Evolutionary conservation across 2,329 filamentous ascomycete genomes (phyloP), one percentile per base, ranked within the genome.

Genomic region (Furcasterigmium sp.): DNA sequence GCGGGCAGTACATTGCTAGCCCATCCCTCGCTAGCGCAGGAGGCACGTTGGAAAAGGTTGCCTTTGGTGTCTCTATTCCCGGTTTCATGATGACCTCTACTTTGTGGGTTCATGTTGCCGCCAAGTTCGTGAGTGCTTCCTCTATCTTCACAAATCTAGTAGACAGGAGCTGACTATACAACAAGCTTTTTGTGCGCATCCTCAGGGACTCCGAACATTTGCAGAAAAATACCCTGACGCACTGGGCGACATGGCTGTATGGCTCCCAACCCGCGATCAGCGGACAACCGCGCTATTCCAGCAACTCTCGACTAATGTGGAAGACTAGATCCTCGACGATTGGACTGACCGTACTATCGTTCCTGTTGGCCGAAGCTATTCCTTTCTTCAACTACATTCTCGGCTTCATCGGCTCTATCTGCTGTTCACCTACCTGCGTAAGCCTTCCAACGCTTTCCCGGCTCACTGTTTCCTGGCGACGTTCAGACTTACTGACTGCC

Each of bases 1-100:
- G 78, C 49, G 80, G 80, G 4, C 63, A 75, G 46, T 84, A 74
- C 71, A 76, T 84, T 7, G 75, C 79, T 0, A 76, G 71, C 3
- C 81, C 81, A 0, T 76, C 78, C 2, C 68, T 84, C 0, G 79
- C 78, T 11, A 55, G 53, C 30, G 53, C 53, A 9, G 50, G 53
- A 19, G 50, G 51, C 18, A 43, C 42, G 1, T 15, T 55, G 3
- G 46, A 51, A 44, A 55, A 54, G 38, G 47, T 53, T 32, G 51
- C 53, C 35, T 53, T 53, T 17, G 51, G 51, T 5, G 43, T 37
- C n/a, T 42, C 39, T 18, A 49, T 52, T 28, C 50, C 50, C 8
- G 50, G 50, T n/a, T 50, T 52, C 41, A 47, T 52, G 25, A 52
- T 52, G 46, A 50, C 48, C 11, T 47, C 46, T 15, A 50, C 48